Conservation (phyloP, 306 rosid species). For the Prunus fruticosa region DNA sequence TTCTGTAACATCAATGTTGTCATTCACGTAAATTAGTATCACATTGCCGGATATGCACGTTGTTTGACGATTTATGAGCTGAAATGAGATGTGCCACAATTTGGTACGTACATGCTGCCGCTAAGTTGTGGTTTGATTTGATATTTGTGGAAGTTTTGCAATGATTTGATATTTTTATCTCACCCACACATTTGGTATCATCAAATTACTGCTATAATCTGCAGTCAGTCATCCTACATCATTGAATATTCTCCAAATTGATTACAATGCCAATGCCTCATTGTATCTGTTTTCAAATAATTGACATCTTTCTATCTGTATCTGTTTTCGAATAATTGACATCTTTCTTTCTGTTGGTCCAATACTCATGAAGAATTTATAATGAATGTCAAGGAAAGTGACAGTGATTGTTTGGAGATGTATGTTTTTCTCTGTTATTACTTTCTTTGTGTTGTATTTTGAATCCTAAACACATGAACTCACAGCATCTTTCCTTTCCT, state of each 20-base stretch:
- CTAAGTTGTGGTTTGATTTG: too few relatives aligned
- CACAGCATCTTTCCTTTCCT: background rate
- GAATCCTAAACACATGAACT: background rate
- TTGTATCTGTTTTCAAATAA: too few relatives aligned
- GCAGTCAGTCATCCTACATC: background rate
- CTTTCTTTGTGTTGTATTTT: background rate
- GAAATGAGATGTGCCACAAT: too few relatives aligned
- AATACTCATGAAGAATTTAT: constrained; percentile 18
- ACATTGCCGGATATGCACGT: too few relatives aligned
- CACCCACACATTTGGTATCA: background rate
- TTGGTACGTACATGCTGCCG: too few relatives aligned
- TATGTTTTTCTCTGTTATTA: constrained; percentile 24
- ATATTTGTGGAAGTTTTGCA: too few relatives aligned
- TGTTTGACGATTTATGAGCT: too few relatives aligned
- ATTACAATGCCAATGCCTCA: background rate
- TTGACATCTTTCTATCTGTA: too few relatives aligned
- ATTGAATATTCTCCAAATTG: background rate
- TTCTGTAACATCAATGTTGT: too few relatives aligned
- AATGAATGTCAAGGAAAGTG: constrained; percentile 63
- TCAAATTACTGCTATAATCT: background rate
- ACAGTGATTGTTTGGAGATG: constrained; percentile 79
- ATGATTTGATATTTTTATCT: too few relatives aligned
- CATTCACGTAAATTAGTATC: too few relatives aligned
- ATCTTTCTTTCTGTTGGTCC: background rate
- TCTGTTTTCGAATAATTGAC: background rate